Conservation (phyloP, 148 eudicot species). For the Persicaria tinctoria region DNA sequence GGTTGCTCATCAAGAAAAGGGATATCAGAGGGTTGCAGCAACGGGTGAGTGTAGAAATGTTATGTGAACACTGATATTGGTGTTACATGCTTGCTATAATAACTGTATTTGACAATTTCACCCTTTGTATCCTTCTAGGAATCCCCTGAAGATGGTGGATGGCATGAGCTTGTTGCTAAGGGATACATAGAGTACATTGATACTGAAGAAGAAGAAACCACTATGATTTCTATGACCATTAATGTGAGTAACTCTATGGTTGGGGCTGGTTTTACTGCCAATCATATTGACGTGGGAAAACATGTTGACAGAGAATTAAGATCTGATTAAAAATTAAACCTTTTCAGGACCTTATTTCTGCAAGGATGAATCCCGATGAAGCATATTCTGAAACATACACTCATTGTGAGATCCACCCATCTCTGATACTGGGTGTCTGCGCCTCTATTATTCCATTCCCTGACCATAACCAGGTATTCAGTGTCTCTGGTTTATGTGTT, state of each 20-base stretch:
- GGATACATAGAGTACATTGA: constrained; percentile 92
- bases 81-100: background rate
- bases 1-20: constrained; percentile 82
- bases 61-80: background rate
- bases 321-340: constrained; percentile 5
- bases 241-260: constrained; percentile 40
- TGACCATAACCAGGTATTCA: too few relatives aligned
- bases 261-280: background rate
- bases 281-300: background rate
- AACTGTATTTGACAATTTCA: background rate
- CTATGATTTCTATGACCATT: constrained; percentile 99
- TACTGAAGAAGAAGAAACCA: constrained; percentile 99
- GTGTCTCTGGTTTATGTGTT: too few relatives aligned
- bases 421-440: constrained; percentile 94
- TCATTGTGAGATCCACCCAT: constrained; percentile 98
- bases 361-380: constrained; percentile 73
- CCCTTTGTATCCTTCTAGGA: constrained; percentile 42
- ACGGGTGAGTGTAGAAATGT: constrained; percentile 40
- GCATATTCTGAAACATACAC: constrained; percentile 96
- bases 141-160: constrained; percentile 85
- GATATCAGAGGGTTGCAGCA: constrained; percentile 78
- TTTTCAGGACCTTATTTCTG: constrained; percentile 75
- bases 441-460: constrained; percentile 61
- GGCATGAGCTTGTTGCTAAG: constrained; percentile 91
- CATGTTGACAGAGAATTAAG: background rate